A percentile compares a stretch with the other conserved stretches of the same genome.
Conservation (phyloP, 257 asterid species). For the Cruciata laevipes region DNA sequence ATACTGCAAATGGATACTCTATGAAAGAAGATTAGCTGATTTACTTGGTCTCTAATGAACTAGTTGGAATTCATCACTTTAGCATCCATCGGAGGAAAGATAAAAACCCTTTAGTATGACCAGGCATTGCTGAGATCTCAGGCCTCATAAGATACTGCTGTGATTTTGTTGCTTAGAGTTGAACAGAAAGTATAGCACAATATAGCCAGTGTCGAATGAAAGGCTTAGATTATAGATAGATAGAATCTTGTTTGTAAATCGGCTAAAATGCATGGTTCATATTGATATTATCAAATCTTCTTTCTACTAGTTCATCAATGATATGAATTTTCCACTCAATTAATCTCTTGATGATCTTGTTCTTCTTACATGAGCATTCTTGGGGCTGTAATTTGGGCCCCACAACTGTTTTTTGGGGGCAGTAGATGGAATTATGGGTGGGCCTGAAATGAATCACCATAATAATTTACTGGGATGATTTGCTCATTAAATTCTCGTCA, state of each 20-base stretch:
- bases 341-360: not conserved
- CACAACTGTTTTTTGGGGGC: not conserved
- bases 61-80: not conserved
- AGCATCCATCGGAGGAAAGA: too few species aligned
- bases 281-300: too few species aligned
- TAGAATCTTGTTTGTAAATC: not conserved
- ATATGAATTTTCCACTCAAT: not conserved
- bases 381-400: not conserved
- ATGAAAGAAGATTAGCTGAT: too few species aligned
- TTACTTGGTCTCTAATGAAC: not conserved
- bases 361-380: not conserved
- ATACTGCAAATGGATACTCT: not conserved
- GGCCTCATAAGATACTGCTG: not conserved
- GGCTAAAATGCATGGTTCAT: not conserved
- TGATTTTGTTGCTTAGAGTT: not conserved
- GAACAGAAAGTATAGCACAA: not conserved
- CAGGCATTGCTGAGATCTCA: not conserved
- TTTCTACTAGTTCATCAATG: not conserved
- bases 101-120: not conserved
- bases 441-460: not conserved
- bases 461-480: not conserved
- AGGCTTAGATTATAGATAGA: not conserved
- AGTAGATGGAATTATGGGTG: not conserved
- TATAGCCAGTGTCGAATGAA: not conserved
- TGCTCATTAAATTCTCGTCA: slow-evolving; percentile 1